Conservation (phyloP, 2,329 filamentous ascomycete species). For the Trichoderma harzianum region DNA sequence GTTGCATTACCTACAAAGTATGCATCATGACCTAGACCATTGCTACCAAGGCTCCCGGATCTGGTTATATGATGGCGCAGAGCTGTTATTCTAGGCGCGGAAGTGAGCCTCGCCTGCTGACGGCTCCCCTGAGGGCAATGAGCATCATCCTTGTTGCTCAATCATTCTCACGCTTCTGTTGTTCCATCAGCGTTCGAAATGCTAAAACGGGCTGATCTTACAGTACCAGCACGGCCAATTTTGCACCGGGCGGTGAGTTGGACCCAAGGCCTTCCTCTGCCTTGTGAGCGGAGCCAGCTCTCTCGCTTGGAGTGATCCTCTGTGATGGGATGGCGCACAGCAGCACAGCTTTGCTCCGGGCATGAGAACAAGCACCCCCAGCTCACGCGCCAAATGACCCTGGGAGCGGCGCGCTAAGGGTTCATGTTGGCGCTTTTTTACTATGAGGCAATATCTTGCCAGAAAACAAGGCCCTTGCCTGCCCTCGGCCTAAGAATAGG, state of each 20-base stretch:
- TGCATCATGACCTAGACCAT: background rate
- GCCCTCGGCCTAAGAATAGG: background rate
- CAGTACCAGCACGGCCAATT: background rate
- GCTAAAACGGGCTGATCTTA: conserved; percentile 4
- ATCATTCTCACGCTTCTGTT: background rate
- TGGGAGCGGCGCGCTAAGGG: conserved; percentile 4
- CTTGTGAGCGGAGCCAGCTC: conserved; percentile 12
- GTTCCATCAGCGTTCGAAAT: conserved; percentile 14
- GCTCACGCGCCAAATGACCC: conserved; percentile 16
- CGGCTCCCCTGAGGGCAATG: conserved; percentile 1
- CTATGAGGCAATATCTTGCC: conserved; percentile 15
- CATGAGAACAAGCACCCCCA: background rate
- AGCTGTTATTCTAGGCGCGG: conserved; percentile 2
- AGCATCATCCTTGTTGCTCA: background rate
- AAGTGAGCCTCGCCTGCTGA: conserved; percentile 14
- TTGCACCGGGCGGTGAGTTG: conserved; percentile 6
- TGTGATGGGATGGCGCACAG: conserved; percentile 14
- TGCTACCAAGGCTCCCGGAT: background rate
- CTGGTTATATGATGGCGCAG: background rate
- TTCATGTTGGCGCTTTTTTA: background rate
- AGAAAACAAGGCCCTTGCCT: background rate
- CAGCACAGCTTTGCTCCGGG: background rate
- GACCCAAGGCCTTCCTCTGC: background rate
- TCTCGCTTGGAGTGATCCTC: background rate
- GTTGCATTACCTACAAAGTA: background rate